phyloP scores from a whole-genome alignment of 2,329 filamentous ascomycete genomes.

The Nakataea oryzae region DNA sequence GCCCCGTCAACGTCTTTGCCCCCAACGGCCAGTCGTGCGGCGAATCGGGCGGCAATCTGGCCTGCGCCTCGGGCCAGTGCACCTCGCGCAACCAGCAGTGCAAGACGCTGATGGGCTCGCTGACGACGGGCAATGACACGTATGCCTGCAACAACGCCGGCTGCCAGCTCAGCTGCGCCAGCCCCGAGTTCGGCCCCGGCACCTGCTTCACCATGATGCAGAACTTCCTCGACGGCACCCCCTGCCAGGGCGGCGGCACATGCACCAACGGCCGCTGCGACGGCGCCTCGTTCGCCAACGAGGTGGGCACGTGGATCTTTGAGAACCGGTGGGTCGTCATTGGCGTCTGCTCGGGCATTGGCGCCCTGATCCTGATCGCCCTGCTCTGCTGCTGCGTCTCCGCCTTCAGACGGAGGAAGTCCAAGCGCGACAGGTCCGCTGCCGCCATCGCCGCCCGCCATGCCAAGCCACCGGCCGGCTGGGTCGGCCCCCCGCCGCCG shows the following conservation, averaged over 20 bases:
- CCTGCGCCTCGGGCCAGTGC: constrained; percentile 87
- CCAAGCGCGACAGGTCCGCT: not conserved
- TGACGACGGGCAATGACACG: constrained; percentile 65
- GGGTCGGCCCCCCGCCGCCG: not conserved
- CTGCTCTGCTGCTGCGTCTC: constrained; percentile 57
- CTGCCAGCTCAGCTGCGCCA: constrained; percentile 69
- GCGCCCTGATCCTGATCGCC: constrained; percentile 59
- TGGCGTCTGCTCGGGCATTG: constrained; percentile 61
- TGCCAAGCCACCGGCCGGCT: not conserved
- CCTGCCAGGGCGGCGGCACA: constrained; percentile 67
- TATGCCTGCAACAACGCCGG: constrained; percentile 64
- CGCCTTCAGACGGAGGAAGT: constrained; percentile 33
- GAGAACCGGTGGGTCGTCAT: constrained; percentile 75
- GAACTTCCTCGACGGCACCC: constrained; percentile 88
- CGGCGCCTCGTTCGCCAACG: constrained; percentile 57
- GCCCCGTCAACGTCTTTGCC: constrained; percentile 61
- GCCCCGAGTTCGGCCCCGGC: constrained; percentile 53
- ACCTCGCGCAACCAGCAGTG: constrained; percentile 88
- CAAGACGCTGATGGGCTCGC: constrained; percentile 67
- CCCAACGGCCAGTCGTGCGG: constrained; percentile 67
- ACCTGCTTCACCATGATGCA: constrained; percentile 71
- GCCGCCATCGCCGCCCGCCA: not conserved
- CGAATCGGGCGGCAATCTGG: constrained; percentile 45
- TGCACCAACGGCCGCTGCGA: constrained; percentile 72
- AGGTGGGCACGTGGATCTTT: constrained; percentile 66